Conservation (phyloP, 805 yeast genomes). For the Kazachstania kunashirensis region DNA sequence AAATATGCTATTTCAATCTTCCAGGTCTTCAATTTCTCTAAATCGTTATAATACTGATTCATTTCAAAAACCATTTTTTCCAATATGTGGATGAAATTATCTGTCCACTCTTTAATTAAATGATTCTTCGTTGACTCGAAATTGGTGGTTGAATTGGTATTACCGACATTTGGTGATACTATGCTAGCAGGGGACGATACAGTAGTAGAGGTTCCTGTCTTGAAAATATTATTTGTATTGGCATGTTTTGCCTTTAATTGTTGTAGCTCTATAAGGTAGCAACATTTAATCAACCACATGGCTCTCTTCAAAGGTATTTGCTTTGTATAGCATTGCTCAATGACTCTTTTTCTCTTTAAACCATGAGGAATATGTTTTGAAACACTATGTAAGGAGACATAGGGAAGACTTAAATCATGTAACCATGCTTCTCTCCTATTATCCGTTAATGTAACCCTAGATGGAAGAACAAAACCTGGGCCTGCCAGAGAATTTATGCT, state of each 20-base stretch:
- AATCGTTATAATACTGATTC: conserved; percentile 23
- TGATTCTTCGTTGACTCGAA: conserved; percentile 9
- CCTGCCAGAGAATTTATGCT: conserved; percentile 21
- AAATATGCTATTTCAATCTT: conserved; percentile 48
- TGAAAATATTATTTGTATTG: not conserved
- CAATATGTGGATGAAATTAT: conserved; percentile 53
- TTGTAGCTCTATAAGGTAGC: conserved; percentile 61
- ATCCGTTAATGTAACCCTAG: conserved; percentile 78
- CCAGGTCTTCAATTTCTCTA: conserved; percentile 29
- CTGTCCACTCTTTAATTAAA: conserved; percentile 88
- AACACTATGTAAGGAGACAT: conserved; percentile 54
- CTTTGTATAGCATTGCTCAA: conserved; percentile 64
- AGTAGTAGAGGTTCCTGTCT: no score
- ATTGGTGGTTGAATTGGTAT: not conserved
- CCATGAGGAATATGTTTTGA: conserved; percentile 87
- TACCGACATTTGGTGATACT: no score
- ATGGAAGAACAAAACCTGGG: conserved; percentile 26
- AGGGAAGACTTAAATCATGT: conserved; percentile 60
- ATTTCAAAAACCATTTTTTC: conserved; percentile 29
- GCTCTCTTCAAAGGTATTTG: conserved; percentile 73
- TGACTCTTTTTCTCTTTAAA: conserved; percentile 55
- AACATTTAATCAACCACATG: conserved; percentile 83
- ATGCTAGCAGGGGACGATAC: no score
- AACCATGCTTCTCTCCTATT: conserved; percentile 81
- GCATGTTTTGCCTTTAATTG: conserved; percentile 6